Evolutionary conservation across 345 rosid species (phyloP).

Genomic region (Gossypium mustelinum): DNA sequence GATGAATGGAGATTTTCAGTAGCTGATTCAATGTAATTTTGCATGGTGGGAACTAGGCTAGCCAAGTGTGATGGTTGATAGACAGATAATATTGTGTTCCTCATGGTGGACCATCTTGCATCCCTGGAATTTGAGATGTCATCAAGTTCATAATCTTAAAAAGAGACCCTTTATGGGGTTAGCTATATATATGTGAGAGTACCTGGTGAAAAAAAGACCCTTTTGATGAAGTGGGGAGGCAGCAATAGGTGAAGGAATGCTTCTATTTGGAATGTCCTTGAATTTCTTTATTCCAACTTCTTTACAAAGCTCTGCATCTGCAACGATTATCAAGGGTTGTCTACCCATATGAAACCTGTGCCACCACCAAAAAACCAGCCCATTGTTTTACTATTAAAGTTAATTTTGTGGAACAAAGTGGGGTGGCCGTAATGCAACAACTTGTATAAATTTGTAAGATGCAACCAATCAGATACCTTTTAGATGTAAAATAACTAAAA

Average conservation of each 20-base stretch:
- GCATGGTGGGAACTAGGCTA: slow-evolving; percentile 77
- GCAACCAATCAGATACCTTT: no score
- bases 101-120: slow-evolving; percentile 79
- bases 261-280: slow-evolving; percentile 75
- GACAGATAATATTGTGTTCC: slow-evolving; percentile 76
- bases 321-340: slow-evolving; percentile 78
- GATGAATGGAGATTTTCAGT: slow-evolving; percentile 44
- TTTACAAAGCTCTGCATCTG: slow-evolving; percentile 79
- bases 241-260: slow-evolving; percentile 90
- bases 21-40: slow-evolving; percentile 56
- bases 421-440: not conserved
- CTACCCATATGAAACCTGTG: slow-evolving; percentile 97
- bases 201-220: slow-evolving; percentile 96
- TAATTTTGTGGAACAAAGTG: not conserved
- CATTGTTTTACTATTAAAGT: not conserved
- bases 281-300: slow-evolving; percentile 91
- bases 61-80: slow-evolving; percentile 86
- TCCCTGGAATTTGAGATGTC: slow-evolving; percentile 44
- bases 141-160: not conserved
- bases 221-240: slow-evolving; percentile 93
- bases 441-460: not conserved
- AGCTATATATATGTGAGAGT: not conserved
- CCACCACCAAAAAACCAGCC: slow-evolving; percentile 2
- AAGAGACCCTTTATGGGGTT: not conserved
- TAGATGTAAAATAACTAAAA: no score